Evolutionary conservation across 257 asterid genomes (phyloP).

Genomic region (Galeopsis tetrahit): DNA sequence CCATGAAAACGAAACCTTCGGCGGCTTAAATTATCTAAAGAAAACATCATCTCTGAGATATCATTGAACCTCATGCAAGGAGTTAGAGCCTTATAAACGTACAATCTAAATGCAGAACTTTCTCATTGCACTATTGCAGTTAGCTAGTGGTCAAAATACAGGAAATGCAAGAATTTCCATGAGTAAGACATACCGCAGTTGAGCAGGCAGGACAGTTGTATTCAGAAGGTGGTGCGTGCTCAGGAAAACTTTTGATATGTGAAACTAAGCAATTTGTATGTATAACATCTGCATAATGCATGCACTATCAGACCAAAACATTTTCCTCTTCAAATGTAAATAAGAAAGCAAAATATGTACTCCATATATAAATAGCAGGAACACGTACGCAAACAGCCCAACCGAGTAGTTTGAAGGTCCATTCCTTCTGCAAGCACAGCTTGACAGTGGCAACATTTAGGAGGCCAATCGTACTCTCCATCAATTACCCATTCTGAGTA

Average conservation of each 20-base stretch:
- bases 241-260: conserved; percentile 79
- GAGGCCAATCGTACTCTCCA: conserved; percentile 99
- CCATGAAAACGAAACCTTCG: not conserved
- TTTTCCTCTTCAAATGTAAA: not conserved
- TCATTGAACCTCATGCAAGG: conserved; percentile 12
- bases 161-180: conserved; percentile 19
- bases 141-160: not conserved
- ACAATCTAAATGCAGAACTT: conserved; percentile 13
- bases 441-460: conserved; percentile 84
- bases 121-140: not conserved
- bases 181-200: conserved; percentile 60
- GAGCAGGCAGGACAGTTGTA: conserved; percentile 83
- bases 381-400: conserved; percentile 96
- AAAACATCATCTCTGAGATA: not conserved
- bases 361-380: conserved; percentile 23
- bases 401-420: conserved; percentile 70
- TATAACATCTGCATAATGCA: conserved; percentile 59
- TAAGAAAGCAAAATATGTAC: not conserved
- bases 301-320: not conserved
- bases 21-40: conserved; percentile 9
- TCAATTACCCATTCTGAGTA: conserved; percentile 98
- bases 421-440: conserved; percentile 73
- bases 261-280: conserved; percentile 82
- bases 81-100: conserved; percentile 10
- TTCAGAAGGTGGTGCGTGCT: conserved; percentile 87